Evolutionary conservation across 2,329 filamentous ascomycete genomes (phyloP), one percentile per base, ranked within the genome.

Genomic region (Clarireedia sp.): DNA sequence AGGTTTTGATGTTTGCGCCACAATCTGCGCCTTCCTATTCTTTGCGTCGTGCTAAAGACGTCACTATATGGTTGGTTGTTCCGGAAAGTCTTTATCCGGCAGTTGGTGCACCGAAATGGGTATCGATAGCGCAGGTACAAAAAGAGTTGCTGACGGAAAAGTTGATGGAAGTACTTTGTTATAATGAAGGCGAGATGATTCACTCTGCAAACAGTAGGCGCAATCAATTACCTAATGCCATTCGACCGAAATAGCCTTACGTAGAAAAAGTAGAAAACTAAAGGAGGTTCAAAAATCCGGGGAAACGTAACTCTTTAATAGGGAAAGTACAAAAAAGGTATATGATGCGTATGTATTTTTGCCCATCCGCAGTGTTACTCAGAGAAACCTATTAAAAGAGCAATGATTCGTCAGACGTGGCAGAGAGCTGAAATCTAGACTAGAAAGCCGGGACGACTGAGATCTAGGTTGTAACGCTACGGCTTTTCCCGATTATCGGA

Each of bases 11-110:
- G 17, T 14, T 33, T 49, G 29, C 19, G 37, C 29, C 23, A 49
- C 47, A 46, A 29, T 33, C 19, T 33, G 24, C 33, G 36, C 38
- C 19, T 40, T 47, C 40, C 67, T 29, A 80, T 46, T 2, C 23
- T 46, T 46, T 46, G 17, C 17, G 19, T 10, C 17, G 14, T 21
- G 8, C 41, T 7, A 16, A 17, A 17, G n/a, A 41, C 38, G 38
- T 41, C 38, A 41, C 38, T 41, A 7, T 26, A 26, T 26, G 24
- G 24, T 26, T 26, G 24, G 24, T 26, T 26, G n/a, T 40, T 40
- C 37, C 14, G 14, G 37, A 40, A 40, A 40, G 12, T 40, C 37
- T 40, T 40, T 40, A 40, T 40, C 37, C 38, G 38, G 16, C 16
- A 41, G 38, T 8, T 19, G 16, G 17, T 41, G 2, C 3, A 12